Base-by-base conservation (phyloP, 768 basidiomycete genomes). In the Coprinopsis sp. region DNA sequence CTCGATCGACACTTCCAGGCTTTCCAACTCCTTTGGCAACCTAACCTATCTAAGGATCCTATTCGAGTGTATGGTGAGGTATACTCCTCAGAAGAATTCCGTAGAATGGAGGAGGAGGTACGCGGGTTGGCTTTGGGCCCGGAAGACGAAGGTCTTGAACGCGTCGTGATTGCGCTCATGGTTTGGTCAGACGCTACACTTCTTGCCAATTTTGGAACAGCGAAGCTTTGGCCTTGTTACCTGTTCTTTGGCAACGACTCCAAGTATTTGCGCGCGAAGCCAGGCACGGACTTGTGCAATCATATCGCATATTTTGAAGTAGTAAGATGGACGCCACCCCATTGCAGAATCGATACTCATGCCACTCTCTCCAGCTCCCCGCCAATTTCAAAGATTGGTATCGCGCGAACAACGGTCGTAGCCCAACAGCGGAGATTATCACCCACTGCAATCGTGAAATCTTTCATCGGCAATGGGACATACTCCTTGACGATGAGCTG, bases 81-180 rank as follows among this genome's bases (percentile, higher is more conserved):
- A 31, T 31, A 31, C n/a, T 8, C 30, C 8, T 31, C 30, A 31
- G 10, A 8, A n/a, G n/a, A 8, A 31, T 31, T 31, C 30, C 10
- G 10, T n/a, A 31, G n/a, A n/a, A 8, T 31, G 30, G 10, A 31
- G 8, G 30, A 31, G n/a, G 10, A 31, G n/a, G 30, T 31, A 8
- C 30, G n/a, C 10, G 30, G 8, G n/a, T 8, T 31, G 8, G 10
- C n/a, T 8, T 31, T 31, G 30, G 10, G 30, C n/a, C 11, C 11
- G 34, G 11, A 10, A 18, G 34, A 37, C 19, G 7, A 7, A 7
- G 18, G 34, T 6, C 43, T 57, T 2, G 58, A 58, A 25, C 50
- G 39, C 31, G 37, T 55, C 12, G 27, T 67, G 3, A 57, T 58
- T 0, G 58, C 52, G 2, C 16, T 64, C 4, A 62, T 66, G 60